Base-by-base conservation (phyloP, 1,284 basidiomycete species). In the Thelephora terrestris region DNA sequence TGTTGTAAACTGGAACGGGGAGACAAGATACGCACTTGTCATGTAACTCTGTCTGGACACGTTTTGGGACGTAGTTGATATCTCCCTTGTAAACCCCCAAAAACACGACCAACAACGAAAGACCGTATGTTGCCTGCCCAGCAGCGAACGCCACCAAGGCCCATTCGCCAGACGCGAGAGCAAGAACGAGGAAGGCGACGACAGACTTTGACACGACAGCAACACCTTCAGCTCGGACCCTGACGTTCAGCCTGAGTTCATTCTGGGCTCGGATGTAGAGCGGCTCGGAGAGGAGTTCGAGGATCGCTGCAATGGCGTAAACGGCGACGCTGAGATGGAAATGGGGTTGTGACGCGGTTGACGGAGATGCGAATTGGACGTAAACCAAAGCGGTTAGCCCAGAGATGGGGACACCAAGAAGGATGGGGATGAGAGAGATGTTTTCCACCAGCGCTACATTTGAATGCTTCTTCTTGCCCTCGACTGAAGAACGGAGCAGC, bases 251-350 rank as follows among this genome's bases (percentile, higher is more conserved):
- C 43, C 74, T 72, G 16, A 84, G 68, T 47, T 79, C 71, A 45
- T 79, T 73, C 71, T 90, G 86, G 1, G 86, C 79, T 71, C 73
- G 69, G 54, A 91, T 86, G 63, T 94, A 87, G 66, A 85, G 75
- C 4, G 91, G 91, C 62, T 96, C 93, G 38, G 83, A 79, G 47
- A 81, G 57, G 38, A 96, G 74, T 62, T 96, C 93, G 46, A 79
- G 55, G 24, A 91, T 57, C 1, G 89, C 85, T 0, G 90, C 81
- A 5, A 78, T 17, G 12, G 81, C 79, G 64, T 96, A 95, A 5
- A 88, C 63, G 1, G 62, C 57, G 10, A 94, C 74, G 1, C 88
- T 78, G 18, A 66, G 54, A 42, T 64, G 57, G 61, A 94, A 94
- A 57, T 76, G 62, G 0, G 79, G 71, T 60, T 94, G 90, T 0